These are phyloP conservation scores for Trichocladium antarcticum DNA, from an alignment of 495 filamentous ascomycete genomes.

Conservation along the genomic window DNA sequence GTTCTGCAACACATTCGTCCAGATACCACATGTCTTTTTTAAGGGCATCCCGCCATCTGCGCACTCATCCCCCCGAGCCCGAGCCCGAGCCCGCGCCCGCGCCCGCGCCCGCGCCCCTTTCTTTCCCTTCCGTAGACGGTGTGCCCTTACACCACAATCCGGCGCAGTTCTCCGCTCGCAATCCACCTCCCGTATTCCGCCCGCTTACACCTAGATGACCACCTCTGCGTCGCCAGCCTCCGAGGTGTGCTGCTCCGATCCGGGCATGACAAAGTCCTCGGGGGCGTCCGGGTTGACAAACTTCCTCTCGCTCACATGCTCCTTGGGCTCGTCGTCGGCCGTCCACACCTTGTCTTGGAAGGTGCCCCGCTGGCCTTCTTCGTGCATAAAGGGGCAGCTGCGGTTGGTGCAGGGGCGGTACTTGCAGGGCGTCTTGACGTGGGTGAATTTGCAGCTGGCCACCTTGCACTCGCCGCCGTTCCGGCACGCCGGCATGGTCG, in stretches of 20 bases:
- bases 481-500: slow-evolving; percentile 64
- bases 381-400: slow-evolving; percentile 78
- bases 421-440: slow-evolving; percentile 71
- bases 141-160: background rate
- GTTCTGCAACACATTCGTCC: background rate
- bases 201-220: slow-evolving; percentile 18
- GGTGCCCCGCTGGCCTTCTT: slow-evolving; percentile 71
- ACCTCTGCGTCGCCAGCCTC: slow-evolving; percentile 18
- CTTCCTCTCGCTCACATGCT: slow-evolving; percentile 82
- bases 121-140: background rate
- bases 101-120: no score
- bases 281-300: slow-evolving; percentile 59
- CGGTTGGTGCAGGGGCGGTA: slow-evolving; percentile 85
- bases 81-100: background rate
- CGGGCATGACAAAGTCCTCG: slow-evolving; percentile 75
- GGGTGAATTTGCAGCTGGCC: slow-evolving; percentile 81
- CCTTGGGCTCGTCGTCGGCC: slow-evolving; percentile 43
- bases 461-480: slow-evolving; percentile 86
- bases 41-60: background rate
- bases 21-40: slow-evolving; percentile 1
- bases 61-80: background rate
- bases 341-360: slow-evolving; percentile 91
- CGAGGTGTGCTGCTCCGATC: slow-evolving; percentile 24
- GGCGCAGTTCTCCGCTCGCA: background rate
- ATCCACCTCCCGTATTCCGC: slow-evolving; percentile 2